Evolutionary conservation across 2,329 filamentous ascomycete species (phyloP), one percentile per base, ranked within the genome.

Genomic region (Phialocephala sp.): DNA sequence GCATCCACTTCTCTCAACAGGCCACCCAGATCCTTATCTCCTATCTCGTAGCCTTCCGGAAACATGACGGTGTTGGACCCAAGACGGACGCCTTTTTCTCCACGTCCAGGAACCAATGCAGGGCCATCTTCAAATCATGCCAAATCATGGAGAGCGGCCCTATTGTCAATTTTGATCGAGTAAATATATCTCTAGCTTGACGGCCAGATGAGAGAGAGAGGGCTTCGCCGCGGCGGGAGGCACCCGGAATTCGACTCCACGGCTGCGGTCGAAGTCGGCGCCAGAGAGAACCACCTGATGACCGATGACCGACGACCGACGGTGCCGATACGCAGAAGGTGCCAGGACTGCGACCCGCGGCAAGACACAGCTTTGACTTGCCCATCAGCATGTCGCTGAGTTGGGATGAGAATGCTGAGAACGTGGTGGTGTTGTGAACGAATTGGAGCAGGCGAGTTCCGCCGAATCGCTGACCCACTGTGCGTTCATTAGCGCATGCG

Each of bases 1-100:
- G 65, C 54, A 64, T 66, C 63, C 65, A 68, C 67, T 9, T 58
- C 50, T 57, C 45, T 63, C 62, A 57, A 62, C 65, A 65, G 60
- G 64, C 68, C 66, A 66, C 64, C 61, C 61, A 57, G 35, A 63
- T 66, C 61, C 70, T 72, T 71, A 72, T 71, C 69, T 71, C 52
- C 57, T 68, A 68, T 67, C 66, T 66, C 41, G 37, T 36, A 56
- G 37, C 56, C 54, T 60, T 50, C 57, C 47, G 50, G 22, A 24
- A 41, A 20, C 54, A 63, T 47, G 39, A 61, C 57, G 36, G 59
- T 57, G 22, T 47, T 32, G 18, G 50, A n/a, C 55, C 9, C 57
- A 5, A 39, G 43, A 18, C 11, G 18, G 12, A 15, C 12, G 8
- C 11, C 59, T 14, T 24, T 36, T 20, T 22, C 52, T 55, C 52